Percentiles rank a stretch among this genome's conserved stretches.
phyloP scores from a whole-genome alignment of 169 alveolate species.

The Eimeria tenella region DNA sequence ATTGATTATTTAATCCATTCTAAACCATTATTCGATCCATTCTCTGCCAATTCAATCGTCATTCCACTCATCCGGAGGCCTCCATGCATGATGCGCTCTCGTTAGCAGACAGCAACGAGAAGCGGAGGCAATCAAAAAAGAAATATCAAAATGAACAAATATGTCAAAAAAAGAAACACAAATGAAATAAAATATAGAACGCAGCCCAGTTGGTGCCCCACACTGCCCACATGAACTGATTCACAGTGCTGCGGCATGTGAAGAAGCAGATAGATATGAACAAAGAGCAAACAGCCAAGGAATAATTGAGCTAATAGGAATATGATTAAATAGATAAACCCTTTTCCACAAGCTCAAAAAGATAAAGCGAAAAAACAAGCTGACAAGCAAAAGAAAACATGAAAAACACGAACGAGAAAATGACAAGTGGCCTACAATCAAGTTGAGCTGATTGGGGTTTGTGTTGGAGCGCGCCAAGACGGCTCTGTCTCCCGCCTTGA shows the following conservation, averaged over 20 bases:
- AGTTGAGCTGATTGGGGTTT: conserved; percentile 43
- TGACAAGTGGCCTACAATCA: conserved; percentile 12
- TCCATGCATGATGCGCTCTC: neutral
- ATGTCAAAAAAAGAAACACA: neutral
- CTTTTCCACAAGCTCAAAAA: neutral
- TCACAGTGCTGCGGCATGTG: too few relatives aligned
- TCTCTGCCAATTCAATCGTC: neutral
- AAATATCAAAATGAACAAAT: neutral
- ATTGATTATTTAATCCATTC: neutral
- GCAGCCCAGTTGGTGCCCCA: too few relatives aligned
- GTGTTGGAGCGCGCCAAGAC: conserved; percentile 39
- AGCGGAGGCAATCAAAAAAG: neutral
- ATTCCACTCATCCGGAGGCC: neutral
- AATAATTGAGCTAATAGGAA: neutral
- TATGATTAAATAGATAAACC: too few relatives aligned
- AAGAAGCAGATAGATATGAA: too few relatives aligned
- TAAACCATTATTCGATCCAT: neutral
- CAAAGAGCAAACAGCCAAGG: neutral
- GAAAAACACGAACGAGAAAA: neutral
- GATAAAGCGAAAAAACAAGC: neutral
- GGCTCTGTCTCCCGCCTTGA: conserved; percentile 33
- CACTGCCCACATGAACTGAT: too few relatives aligned
- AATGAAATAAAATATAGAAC: too few relatives aligned
- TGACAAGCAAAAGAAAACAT: neutral
- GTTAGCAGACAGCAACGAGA: neutral